Base-by-base conservation (phyloP, 345 rosid species). In the Hibiscus trionum region DNA sequence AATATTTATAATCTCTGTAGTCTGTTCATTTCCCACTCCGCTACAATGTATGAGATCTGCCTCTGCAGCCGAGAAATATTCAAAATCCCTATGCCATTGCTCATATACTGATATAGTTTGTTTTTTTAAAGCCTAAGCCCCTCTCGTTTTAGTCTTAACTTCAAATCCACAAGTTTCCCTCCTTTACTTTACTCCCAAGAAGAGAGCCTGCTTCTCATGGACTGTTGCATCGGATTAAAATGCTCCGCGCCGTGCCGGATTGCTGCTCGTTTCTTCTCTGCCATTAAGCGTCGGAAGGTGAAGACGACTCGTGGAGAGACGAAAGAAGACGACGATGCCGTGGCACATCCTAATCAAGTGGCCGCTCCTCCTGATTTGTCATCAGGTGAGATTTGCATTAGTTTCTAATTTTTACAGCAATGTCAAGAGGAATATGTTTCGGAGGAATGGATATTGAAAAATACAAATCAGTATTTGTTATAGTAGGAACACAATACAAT, bases 221-320 rank as follows among this genome's bases (percentile, higher is more conserved):
- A 56, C 17, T 24, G 53, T 14, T 21, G 11, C 42, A 39, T 71
- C 3, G 64, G 56, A 12, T 29, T 61, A 11, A 53, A 37, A 17
- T 61, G 53, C 62, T 39, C 35, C 10, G 39, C 72, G 11, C 75
- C 62, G 3, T 35, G 70, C 31, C 53, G 73, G 35, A 39, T 75
- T 31, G 55, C 77, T 15, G 71, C 72, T 31, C 74, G 85, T 72
- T 67, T 78, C 66, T 16, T 82, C 2, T 64, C 78, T 7, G 4
- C 69, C 46, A 60, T 87, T 62, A 14, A 78, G 50, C 61, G 79
- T 69, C 15, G 19, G 11, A 72, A 62, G 72, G 65, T 35, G 56
- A 77, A 75, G 57, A 53, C 42, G 55, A 29, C 21, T 17, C 46
- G 26, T 52, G 73, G 61, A 14, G 26, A 29, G 7, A 9, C 72